phyloP scores from a whole-genome alignment of 805 yeast genomes.

The Hagleromyces aurorensis region DNA sequence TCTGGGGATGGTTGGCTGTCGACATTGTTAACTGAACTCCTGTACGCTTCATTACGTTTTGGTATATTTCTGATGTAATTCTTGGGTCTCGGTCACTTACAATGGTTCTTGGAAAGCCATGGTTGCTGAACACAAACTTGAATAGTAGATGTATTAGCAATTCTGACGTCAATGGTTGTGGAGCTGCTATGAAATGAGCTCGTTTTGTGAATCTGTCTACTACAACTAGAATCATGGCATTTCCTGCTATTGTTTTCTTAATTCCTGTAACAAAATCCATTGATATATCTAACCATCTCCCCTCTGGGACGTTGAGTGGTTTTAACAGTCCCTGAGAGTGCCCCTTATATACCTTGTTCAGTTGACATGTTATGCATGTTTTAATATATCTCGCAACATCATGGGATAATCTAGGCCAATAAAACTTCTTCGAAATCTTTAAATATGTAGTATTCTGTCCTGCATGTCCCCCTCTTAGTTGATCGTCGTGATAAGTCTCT shows the following conservation, averaged over 20 bases:
- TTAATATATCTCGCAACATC: too few species aligned
- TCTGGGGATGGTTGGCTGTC: constrained; percentile 1
- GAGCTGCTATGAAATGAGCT: constrained; percentile 9
- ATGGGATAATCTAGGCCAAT: too few species aligned
- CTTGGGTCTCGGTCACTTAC: constrained; percentile 3
- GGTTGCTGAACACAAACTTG: constrained; percentile 8
- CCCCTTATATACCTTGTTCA: constrained; percentile 1
- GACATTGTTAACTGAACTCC: constrained; percentile 1
- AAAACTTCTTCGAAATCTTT: constrained; percentile 5
- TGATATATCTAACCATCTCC: constrained; percentile 15
- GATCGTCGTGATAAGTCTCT: background rate
- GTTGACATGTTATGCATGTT: too few species aligned
- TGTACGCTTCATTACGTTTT: constrained; percentile 1
- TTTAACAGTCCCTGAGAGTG: constrained; percentile 4
- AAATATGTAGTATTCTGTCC: constrained; percentile 5
- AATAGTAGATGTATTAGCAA: constrained; percentile 10
- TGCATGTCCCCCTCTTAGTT: constrained; percentile 12
- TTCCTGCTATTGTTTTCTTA: constrained; percentile 2
- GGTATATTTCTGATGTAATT: constrained; percentile 1
- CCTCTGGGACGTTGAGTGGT: constrained; percentile 9
- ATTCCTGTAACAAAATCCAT: constrained; percentile 14
- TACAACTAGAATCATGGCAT: constrained; percentile 12
- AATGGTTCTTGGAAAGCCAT: constrained; percentile 11
- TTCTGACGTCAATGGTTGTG: constrained; percentile 7
- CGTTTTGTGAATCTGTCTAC: constrained; percentile 14